A percentile compares a stretch with the other conserved stretches of the same genome.
These are phyloP conservation scores for Lentinula edodes DNA, from an alignment of 768 basidiomycete species.

Conservation along the genomic window DNA sequence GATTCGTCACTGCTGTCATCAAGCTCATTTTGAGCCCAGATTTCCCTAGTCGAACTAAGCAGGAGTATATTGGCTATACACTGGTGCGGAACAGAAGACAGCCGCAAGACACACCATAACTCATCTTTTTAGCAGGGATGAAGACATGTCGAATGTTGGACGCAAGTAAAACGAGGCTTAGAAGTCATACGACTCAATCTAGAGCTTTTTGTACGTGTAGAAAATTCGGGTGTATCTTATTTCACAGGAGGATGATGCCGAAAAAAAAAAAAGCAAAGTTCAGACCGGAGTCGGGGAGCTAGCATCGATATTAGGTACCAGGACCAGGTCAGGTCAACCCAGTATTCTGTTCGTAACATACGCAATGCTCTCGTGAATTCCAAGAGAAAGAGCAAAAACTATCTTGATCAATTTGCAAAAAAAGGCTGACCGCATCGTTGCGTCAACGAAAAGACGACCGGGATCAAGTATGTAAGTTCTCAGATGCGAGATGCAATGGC, in stretches of 20 bases:
- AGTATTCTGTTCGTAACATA: no score
- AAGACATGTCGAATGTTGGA: background rate
- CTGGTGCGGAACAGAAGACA: background rate
- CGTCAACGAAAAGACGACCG: no score
- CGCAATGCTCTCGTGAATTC: no score
- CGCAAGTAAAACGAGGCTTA: background rate
- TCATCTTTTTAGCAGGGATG: background rate
- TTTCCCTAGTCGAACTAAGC: constrained; percentile 36
- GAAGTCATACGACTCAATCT: background rate
- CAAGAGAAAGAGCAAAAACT: no score
- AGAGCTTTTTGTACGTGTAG: background rate
- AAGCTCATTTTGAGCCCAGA: constrained; percentile 46
- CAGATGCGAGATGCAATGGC: no score
- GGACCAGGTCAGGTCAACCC: no score
- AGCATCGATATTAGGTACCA: no score
- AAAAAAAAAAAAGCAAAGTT: background rate
- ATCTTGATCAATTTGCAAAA: no score
- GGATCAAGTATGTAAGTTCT: no score
- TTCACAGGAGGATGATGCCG: background rate
- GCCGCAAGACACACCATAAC: constrained; percentile 2
- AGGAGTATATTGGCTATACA: background rate
- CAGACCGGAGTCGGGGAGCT: background rate
- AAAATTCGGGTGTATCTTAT: background rate
- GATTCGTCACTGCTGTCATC: no score
- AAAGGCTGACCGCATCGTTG: no score